Evolutionary conservation across 1,284 basidiomycete species (phyloP).

Genomic region (Rhizoctonia solani): DNA sequence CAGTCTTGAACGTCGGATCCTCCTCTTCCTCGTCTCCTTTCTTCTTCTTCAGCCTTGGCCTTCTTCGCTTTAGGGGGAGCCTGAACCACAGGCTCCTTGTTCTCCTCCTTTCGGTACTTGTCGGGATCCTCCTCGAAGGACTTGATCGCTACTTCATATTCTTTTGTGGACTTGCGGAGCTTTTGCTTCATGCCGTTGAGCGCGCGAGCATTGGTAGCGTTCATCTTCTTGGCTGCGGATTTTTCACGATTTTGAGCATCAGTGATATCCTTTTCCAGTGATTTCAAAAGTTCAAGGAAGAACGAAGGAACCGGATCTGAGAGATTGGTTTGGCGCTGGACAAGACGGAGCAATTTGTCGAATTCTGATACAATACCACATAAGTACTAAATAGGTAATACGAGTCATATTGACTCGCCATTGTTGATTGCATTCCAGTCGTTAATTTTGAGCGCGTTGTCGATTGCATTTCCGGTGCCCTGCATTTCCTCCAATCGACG

Average conservation of each 20-base stretch:
- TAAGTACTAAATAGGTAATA: not conserved
- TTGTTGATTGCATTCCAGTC: conserved; percentile 94
- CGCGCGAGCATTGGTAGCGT: conserved; percentile 90
- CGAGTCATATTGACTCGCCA: conserved; percentile 56
- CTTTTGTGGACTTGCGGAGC: conserved; percentile 88
- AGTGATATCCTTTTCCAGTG: conserved; percentile 79
- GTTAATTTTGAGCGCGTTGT: conserved; percentile 94
- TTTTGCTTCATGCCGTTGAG: conserved; percentile 98
- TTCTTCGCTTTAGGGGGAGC: conserved; percentile 53
- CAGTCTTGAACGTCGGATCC: conserved; percentile 84
- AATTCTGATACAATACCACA: conserved; percentile 68
- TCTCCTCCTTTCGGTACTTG: conserved; percentile 76
- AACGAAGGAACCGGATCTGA: conserved; percentile 87
- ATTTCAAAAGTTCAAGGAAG: conserved; percentile 78
- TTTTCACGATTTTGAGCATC: conserved; percentile 76
- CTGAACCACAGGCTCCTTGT: conserved; percentile 55
- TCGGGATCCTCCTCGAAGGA: conserved; percentile 89
- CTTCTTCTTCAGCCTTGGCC: conserved; percentile 43
- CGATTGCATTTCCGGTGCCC: conserved; percentile 84
- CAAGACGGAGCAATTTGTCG: conserved; percentile 91
- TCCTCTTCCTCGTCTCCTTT: conserved; percentile 55
- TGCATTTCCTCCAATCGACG: conserved; percentile 90
- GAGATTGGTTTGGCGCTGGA: conserved; percentile 85
- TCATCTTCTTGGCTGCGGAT: conserved; percentile 91
- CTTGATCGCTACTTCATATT: conserved; percentile 82